Base-by-base conservation (phyloP, 805 yeast species). In the Saturnispora kantuleensis region DNA sequence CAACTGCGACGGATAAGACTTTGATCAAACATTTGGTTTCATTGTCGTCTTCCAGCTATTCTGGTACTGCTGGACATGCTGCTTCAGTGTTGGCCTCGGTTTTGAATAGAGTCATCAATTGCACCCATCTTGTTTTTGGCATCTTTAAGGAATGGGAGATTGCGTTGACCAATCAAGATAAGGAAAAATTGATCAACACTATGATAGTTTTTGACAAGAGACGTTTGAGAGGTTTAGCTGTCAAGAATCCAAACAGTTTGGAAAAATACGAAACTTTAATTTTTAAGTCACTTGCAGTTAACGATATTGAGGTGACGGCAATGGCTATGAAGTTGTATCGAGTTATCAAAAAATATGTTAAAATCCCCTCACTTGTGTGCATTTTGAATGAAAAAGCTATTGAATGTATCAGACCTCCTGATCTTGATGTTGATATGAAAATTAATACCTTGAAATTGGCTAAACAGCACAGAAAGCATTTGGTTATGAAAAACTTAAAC, bases 61-160 rank as follows among this genome's bases (percentile, higher is more conserved):
- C 80, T 0, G 78, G 78, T 3, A 75, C 84, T n/a, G 73, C 87
- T 1, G 66, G 70, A 9, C 74, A 81, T 16, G 94, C 96, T 0
- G 86, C 83, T 44, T 60, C 73, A 0, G 74, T 83, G 2, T 62
- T 93, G 45, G 71, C 77, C 2, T 79, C 81, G 28, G 77, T 84
- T 1, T 74, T 84, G 71, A 81, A 78, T 52, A 76, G 83, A 46
- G 65, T 90, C 4, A 70, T 79, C 50, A 68, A 73, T 15, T 72
- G 86, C 32, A 60, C 81, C 2, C 68, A 68, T 10, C 56, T 63
- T 13, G 64, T 84, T 2, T 62, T 87, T 18, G 65, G 66, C 8
- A 64, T 70, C 2, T 63, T 84, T 13, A 59, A 71, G 6, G 62
- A 62, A 12, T 62, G 66, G 66, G 63, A 60, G 15, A 32, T 52